Percentiles rank a stretch among this genome's conserved stretches.
phyloP scores from a whole-genome alignment of 495 filamentous ascomycete genomes.

The Penicillium malachiteum region DNA sequence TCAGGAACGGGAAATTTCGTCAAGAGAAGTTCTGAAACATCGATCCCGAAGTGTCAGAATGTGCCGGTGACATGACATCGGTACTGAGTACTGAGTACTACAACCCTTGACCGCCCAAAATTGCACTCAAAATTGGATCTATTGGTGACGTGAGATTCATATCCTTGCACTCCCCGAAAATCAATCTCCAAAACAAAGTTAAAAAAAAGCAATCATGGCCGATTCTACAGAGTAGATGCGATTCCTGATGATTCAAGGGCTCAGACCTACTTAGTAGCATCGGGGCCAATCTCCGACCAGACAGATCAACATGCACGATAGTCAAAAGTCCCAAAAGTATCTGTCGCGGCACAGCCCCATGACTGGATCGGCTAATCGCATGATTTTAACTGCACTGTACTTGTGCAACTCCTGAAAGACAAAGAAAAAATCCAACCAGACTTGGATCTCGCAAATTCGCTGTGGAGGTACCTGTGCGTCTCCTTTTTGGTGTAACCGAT shows the following conservation, averaged over 20 bases:
- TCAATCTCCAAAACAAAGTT: too few relatives aligned
- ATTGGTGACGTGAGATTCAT: too few relatives aligned
- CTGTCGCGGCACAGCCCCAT: neutral
- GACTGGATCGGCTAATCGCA: constrained; percentile 6
- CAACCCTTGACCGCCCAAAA: too few relatives aligned
- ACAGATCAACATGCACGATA: constrained; percentile 2
- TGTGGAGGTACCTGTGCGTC: neutral
- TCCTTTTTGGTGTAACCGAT: constrained; percentile 19
- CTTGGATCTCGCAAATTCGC: neutral
- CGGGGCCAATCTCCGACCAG: constrained; percentile 1
- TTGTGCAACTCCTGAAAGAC: neutral
- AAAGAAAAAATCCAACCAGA: constrained; percentile 3
- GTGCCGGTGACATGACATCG: neutral
- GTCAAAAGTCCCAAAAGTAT: neutral
- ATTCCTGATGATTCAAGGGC: too few relatives aligned
- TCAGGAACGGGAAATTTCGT: neutral
- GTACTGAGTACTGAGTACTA: too few relatives aligned
- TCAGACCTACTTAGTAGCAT: too few relatives aligned
- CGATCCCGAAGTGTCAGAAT: neutral
- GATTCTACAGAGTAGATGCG: too few relatives aligned
- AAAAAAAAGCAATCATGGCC: too few relatives aligned
- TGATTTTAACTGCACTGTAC: neutral
- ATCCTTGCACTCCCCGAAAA: too few relatives aligned
- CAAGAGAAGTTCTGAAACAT: neutral
- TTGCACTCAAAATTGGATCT: too few relatives aligned